Evolutionary conservation across 1,139 yeast species (phyloP).

Genomic region (Kodamaea suecica): DNA sequence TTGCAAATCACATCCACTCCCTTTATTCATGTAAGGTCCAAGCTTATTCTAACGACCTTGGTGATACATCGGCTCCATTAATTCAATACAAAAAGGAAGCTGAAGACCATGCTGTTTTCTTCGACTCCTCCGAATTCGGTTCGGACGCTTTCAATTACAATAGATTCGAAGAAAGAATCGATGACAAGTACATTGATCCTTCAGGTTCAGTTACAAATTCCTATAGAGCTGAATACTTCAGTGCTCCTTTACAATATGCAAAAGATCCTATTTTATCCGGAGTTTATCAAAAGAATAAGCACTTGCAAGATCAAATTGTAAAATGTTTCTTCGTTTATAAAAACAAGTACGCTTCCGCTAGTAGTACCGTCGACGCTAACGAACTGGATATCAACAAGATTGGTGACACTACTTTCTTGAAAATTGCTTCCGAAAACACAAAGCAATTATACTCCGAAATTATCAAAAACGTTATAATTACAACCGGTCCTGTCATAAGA

Average conservation of each 20-base stretch:
- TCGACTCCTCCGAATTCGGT: conserved; percentile 62
- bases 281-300: conserved; percentile 32
- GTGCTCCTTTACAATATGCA: conserved; percentile 58
- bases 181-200: conserved; percentile 71
- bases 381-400: conserved; percentile 59
- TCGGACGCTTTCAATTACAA: conserved; percentile 21
- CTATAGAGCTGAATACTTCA: conserved; percentile 81
- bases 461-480: conserved; percentile 62
- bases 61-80: conserved; percentile 39
- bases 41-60: conserved; percentile 52
- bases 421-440: conserved; percentile 78
- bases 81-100: conserved; percentile 74
- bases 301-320: conserved; percentile 49
- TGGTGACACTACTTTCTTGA: conserved; percentile 76
- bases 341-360: conserved; percentile 52
- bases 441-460: conserved; percentile 72
- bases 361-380: conserved; percentile 22
- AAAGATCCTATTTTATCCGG: conserved; percentile 47
- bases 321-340: conserved; percentile 86
- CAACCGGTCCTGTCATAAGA: conserved; percentile 92
- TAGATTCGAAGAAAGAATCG: conserved; percentile 66
- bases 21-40: conserved; percentile 91
- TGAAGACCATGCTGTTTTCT: conserved; percentile 87
- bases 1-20: conserved; percentile 81
- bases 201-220: conserved; percentile 38